These are phyloP conservation scores for Psilocybe mexicana DNA, from an alignment of 1,284 basidiomycete species.

Conservation along the genomic window DNA sequence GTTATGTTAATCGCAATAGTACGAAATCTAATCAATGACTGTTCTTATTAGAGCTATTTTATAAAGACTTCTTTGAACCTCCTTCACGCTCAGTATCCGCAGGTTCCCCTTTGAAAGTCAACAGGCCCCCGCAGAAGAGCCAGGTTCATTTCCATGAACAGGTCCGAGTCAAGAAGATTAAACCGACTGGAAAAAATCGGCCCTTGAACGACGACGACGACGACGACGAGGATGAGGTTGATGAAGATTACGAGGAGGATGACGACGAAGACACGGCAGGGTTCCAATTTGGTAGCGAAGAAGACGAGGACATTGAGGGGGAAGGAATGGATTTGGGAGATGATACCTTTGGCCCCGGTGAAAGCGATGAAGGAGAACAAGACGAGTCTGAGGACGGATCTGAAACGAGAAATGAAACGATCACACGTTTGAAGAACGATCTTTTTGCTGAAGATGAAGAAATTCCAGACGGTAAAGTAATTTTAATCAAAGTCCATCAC, in stretches of 20 bases:
- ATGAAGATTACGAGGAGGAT: slow-evolving; percentile 29
- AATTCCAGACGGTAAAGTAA: slow-evolving; percentile 37
- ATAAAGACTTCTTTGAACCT: slow-evolving; percentile 75
- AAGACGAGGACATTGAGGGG: slow-evolving; percentile 9
- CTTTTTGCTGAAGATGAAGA: slow-evolving; percentile 68
- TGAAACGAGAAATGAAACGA: slow-evolving; percentile 35
- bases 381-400: slow-evolving; percentile 28
- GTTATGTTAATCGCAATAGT: not conserved
- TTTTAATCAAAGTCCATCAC: not conserved
- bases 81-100: slow-evolving; percentile 38
- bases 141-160: slow-evolving; percentile 78
- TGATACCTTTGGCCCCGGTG: not conserved
- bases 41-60: slow-evolving; percentile 53
- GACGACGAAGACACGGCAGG: slow-evolving; percentile 29
- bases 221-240: slow-evolving; percentile 35
- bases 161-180: slow-evolving; percentile 79
- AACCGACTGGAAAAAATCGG: slow-evolving; percentile 61
- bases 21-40: slow-evolving; percentile 8
- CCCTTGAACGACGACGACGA: slow-evolving; percentile 39
- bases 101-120: slow-evolving; percentile 7
- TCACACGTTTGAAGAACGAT: slow-evolving; percentile 65
- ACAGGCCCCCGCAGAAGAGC: slow-evolving; percentile 5
- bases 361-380: slow-evolving; percentile 27
- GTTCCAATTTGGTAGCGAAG: slow-evolving; percentile 20
- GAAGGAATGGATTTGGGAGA: slow-evolving; percentile 17